Base-by-base conservation (phyloP, 352 stramenopile genomes). In the Globisporangium barbulae region DNA sequence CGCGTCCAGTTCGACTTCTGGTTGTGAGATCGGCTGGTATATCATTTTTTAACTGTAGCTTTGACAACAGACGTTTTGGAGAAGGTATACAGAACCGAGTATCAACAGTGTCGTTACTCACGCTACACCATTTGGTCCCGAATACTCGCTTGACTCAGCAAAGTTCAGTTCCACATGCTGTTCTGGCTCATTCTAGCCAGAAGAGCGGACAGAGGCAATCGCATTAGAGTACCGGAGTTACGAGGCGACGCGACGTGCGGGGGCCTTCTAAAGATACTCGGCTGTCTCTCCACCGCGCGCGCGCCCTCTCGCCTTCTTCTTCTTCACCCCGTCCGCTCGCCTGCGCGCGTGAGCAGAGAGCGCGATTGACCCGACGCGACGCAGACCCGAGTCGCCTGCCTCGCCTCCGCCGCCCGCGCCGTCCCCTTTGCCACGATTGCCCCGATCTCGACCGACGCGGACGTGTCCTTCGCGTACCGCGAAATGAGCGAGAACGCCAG, bases 401-500 rank as follows among this genome's bases (percentile, higher is more conserved):
- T 59, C 47, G 52, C 52, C 28, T 25, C 33, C 41, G 35, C 49
- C 22, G 49, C 63, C 61, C 54, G 54, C 65, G 67, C 52, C 48
- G 49, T 30, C 45, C 13, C 31, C 5, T 19, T 41, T 22, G 17
- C 47, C 19, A 63, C 62, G 47, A 68, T 58, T 62, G 48, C 53
- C 22, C 44, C 53, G 22, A 54, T 37, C 53, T 21, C 44, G 9
- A 61, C 19, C 17, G 12, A 60, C 57, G 41, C 37, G 47, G 57
- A 60, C 64, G 61, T 67, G 25, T 61, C 59, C n/a, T 81, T 81
- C 42, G 69, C 70, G 41, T 79, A 84, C 71, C 53, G 71, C 50
- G 73, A 79, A 59, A 84, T 84, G 75, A 78, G 69, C 67, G 75
- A 84, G 48, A 64, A 67, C 33, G 53, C 45, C 33, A 63, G 53